Evolutionary conservation across 2,329 filamentous ascomycete genomes (phyloP).

Genomic region (Sarocladium oryzae): DNA sequence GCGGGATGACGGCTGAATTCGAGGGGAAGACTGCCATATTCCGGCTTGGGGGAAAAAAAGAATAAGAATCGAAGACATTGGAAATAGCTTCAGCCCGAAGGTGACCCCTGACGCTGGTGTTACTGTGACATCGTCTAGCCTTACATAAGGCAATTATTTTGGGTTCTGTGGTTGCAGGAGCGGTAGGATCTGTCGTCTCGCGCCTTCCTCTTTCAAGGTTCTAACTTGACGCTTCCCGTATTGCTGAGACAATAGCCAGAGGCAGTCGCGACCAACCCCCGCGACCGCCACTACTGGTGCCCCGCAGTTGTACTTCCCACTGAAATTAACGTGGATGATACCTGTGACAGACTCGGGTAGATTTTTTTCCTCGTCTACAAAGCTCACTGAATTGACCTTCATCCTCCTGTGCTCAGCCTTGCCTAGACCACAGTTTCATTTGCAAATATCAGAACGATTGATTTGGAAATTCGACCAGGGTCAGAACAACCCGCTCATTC

Average conservation of each 20-base stretch:
- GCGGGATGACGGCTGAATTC: conserved; percentile 2
- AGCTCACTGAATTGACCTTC: not conserved
- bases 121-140: not conserved
- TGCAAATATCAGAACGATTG: too few relatives aligned
- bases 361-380: not conserved
- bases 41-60: not conserved
- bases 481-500: too few relatives aligned
- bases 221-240: not conserved
- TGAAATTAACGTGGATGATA: not conserved
- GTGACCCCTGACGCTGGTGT: conserved; percentile 5
- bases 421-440: not conserved
- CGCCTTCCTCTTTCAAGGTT: not conserved
- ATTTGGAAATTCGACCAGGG: too few relatives aligned
- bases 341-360: not conserved
- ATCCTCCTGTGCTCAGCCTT: not conserved
- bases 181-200: not conserved
- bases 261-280: not conserved
- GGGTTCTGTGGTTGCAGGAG: not conserved
- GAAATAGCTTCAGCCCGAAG: not conserved
- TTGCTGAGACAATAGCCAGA: not conserved
- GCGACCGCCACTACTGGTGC: not conserved
- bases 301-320: conserved; percentile 3
- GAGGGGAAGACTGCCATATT: not conserved
- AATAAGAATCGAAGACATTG: not conserved
- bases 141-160: conserved; percentile 3